phyloP scores from a whole-genome alignment of 768 basidiomycete genomes.

The Naganishia friedmannii region DNA sequence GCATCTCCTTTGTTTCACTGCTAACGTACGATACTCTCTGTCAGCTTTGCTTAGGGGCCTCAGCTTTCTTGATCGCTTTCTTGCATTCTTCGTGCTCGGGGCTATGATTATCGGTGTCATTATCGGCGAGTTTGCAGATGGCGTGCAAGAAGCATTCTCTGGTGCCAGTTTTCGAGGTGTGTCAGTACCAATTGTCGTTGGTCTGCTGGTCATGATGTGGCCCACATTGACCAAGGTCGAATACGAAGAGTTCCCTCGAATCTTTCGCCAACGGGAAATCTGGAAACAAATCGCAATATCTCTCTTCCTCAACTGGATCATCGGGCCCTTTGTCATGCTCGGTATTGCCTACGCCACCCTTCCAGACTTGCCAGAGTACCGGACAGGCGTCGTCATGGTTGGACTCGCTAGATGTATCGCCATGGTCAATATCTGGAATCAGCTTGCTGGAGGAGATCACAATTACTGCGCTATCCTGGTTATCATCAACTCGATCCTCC shows the following conservation, averaged over 20 bases:
- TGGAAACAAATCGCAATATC: slow-evolving; percentile 71
- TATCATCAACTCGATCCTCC: slow-evolving; percentile 73
- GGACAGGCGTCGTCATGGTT: slow-evolving; percentile 77
- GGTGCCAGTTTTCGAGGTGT: slow-evolving; percentile 66
- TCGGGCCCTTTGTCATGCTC: slow-evolving; percentile 80
- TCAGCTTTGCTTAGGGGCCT: slow-evolving; percentile 48
- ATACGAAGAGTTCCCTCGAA: slow-evolving; percentile 65
- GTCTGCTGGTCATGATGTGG: slow-evolving; percentile 86
- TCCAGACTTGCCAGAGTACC: slow-evolving; percentile 66
- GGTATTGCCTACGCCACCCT: slow-evolving; percentile 79
- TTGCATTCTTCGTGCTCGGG: slow-evolving; percentile 66
- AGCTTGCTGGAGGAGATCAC: slow-evolving; percentile 65
- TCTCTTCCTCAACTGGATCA: slow-evolving; percentile 71
- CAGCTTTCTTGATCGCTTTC: slow-evolving; percentile 60
- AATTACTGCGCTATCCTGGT: slow-evolving; percentile 78
- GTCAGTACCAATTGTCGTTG: slow-evolving; percentile 79
- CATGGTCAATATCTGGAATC: slow-evolving; percentile 71
- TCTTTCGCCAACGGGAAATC: slow-evolving; percentile 59
- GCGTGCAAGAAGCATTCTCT: slow-evolving; percentile 64
- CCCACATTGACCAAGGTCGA: slow-evolving; percentile 65
- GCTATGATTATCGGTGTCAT: slow-evolving; percentile 74
- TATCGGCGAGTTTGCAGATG: slow-evolving; percentile 60
- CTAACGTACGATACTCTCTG: not conserved
- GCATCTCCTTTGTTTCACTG: not conserved
- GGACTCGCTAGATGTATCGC: slow-evolving; percentile 61